Evolutionary conservation across 345 rosid genomes (phyloP).

Genomic region (Eutrema japonicum): DNA sequence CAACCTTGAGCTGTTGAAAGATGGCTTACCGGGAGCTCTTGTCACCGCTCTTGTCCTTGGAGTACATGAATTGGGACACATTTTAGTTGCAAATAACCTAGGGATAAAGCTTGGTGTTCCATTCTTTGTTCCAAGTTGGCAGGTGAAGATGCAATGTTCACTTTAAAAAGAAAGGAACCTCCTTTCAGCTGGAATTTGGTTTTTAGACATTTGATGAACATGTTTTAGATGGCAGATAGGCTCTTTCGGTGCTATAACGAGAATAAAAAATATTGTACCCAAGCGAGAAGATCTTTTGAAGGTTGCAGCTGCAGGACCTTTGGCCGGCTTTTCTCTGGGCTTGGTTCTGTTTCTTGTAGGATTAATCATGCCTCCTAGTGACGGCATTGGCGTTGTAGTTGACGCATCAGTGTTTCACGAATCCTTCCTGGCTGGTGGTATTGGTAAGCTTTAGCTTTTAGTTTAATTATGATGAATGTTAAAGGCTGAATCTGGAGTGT

Average conservation of each 20-base stretch:
- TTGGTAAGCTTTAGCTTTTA: slow-evolving; percentile 60
- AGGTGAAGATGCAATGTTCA: slow-evolving; percentile 57
- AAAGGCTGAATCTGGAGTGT: slow-evolving; percentile 5
- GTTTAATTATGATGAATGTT: slow-evolving; percentile 5
- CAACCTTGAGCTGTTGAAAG: slow-evolving; percentile 65
- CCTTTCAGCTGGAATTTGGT: slow-evolving; percentile 9
- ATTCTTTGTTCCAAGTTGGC: slow-evolving; percentile 97
- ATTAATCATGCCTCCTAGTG: slow-evolving; percentile 80
- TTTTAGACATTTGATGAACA: slow-evolving; percentile 41
- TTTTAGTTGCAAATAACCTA: slow-evolving; percentile 61
- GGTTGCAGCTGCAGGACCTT: slow-evolving; percentile 91
- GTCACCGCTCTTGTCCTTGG: slow-evolving; percentile 80
- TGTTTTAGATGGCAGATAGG: slow-evolving; percentile 88
- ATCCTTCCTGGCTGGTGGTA: slow-evolving; percentile 83
- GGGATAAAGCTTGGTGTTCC: slow-evolving; percentile 89
- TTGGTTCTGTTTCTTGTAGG: slow-evolving; percentile 78
- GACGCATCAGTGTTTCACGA: slow-evolving; percentile 95
- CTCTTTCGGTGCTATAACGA: slow-evolving; percentile 94
- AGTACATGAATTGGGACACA: slow-evolving; percentile 81
- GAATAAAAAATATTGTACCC: slow-evolving; percentile 75
- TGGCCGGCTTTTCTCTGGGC: slow-evolving; percentile 90
- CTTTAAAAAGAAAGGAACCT: slow-evolving; percentile 12
- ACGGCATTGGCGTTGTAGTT: slow-evolving; percentile 83
- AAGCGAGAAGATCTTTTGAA: slow-evolving; percentile 92
- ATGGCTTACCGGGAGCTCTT: slow-evolving; percentile 90